phyloP scores from a whole-genome alignment of 352 stramenopile genomes.

The Globisporangium radiosum region DNA sequence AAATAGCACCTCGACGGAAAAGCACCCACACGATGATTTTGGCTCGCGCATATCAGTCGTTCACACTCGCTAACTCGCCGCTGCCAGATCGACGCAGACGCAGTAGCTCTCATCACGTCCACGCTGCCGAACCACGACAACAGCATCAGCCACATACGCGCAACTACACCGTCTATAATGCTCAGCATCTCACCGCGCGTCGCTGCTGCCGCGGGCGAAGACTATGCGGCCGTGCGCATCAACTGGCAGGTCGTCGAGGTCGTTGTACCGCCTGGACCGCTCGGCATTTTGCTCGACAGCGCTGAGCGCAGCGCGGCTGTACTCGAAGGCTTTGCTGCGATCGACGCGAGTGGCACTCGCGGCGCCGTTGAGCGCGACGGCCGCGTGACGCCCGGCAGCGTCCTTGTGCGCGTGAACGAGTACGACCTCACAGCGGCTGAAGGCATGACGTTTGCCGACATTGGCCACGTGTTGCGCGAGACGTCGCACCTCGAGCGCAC shows the following conservation, averaged over 20 bases:
- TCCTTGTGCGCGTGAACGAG: constrained; percentile 56
- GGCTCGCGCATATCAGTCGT: too few relatives aligned
- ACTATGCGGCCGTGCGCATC: constrained; percentile 6
- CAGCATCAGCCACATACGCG: too few relatives aligned
- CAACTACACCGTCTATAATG: background rate
- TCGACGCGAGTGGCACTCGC: constrained; percentile 25
- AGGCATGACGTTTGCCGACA: constrained; percentile 42
- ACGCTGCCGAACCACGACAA: too few relatives aligned
- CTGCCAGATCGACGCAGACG: too few relatives aligned
- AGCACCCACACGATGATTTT: too few relatives aligned
- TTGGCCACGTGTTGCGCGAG: constrained; percentile 53
- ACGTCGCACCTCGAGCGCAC: constrained; percentile 39
- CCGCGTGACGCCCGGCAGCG: constrained; percentile 28
- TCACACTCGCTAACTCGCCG: too few relatives aligned
- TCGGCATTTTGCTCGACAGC: constrained; percentile 66
- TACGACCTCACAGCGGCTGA: constrained; percentile 41
- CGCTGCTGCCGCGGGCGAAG: constrained; percentile 6
- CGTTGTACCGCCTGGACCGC: constrained; percentile 39
- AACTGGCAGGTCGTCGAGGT: constrained; percentile 31
- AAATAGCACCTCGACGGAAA: too few relatives aligned
- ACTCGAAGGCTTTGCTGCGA: constrained; percentile 58
- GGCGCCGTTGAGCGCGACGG: constrained; percentile 43
- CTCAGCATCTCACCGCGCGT: background rate
- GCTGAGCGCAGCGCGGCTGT: constrained; percentile 27
- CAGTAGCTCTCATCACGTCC: too few relatives aligned